phyloP scores from a whole-genome alignment of 2,329 filamentous ascomycete species.

The Fusarium sp. region DNA sequence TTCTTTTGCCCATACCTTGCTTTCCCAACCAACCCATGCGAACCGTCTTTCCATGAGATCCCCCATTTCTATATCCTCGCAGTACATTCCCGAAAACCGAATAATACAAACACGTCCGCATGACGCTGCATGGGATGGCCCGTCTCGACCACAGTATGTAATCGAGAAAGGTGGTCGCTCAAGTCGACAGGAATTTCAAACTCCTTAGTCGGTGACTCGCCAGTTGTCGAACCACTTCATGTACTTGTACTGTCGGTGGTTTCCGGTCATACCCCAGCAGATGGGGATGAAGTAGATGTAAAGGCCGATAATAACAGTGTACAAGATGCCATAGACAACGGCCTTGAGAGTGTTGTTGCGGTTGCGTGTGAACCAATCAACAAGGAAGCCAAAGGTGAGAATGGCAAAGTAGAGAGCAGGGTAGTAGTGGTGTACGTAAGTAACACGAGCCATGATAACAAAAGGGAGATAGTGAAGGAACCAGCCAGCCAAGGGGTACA shows the following conservation, averaged over 20 bases:
- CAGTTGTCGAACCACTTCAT: conserved; percentile 93
- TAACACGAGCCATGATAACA: conserved; percentile 97
- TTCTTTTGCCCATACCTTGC: conserved; percentile 37
- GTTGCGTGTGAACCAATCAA: conserved; percentile 83
- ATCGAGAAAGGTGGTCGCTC: conserved; percentile 21
- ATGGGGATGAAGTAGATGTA: conserved; percentile 94
- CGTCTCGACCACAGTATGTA: conserved; percentile 25
- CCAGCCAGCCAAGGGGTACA: conserved; percentile 95
- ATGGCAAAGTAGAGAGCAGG: conserved; percentile 98
- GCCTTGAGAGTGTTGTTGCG: conserved; percentile 72
- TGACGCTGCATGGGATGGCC: conserved; percentile 27
- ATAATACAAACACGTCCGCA: conserved; percentile 26
- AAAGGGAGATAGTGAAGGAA: conserved; percentile 96
- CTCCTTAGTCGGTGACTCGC: conserved; percentile 75
- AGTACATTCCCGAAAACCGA: conserved; percentile 31
- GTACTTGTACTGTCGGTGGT: conserved; percentile 85
- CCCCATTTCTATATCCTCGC: conserved; percentile 35
- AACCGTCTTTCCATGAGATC: conserved; percentile 37
- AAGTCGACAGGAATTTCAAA: conserved; percentile 7
- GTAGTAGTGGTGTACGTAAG: conserved; percentile 99
- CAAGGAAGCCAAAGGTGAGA: conserved; percentile 84
- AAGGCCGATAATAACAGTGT: conserved; percentile 78
- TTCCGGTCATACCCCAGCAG: conserved; percentile 94
- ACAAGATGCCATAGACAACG: conserved; percentile 78
- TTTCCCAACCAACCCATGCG: conserved; percentile 38